These are phyloP conservation scores for Coelastrella sp. DNA, from an alignment of 139 green algal genomes.

Conservation along the genomic window DNA sequence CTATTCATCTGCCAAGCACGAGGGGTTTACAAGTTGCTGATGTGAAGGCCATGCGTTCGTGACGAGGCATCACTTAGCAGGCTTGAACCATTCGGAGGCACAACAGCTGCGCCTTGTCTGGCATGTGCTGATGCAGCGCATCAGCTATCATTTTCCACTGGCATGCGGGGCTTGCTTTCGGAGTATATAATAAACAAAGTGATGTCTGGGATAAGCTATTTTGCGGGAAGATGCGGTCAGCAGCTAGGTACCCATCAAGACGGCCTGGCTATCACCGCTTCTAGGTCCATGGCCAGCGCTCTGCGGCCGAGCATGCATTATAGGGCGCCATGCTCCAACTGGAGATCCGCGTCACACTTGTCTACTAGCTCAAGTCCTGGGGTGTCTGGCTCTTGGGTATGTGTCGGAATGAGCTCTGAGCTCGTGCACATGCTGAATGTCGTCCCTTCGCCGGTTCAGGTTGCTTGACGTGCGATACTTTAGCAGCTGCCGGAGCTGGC, in stretches of 20 bases:
- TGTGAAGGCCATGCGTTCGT: neutral
- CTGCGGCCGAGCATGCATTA: constrained; percentile 1
- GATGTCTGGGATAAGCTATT: neutral
- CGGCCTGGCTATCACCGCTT: neutral
- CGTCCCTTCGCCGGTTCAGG: too few relatives aligned
- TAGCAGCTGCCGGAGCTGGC: neutral
- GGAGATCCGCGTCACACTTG: neutral
- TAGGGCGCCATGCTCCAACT: neutral
- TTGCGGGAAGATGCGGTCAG: neutral
- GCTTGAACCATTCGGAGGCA: neutral
- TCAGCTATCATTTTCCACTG: neutral
- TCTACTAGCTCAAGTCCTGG: neutral
- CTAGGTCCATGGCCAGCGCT: neutral
- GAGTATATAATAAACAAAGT: constrained; percentile 14
- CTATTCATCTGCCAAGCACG: too few relatives aligned
- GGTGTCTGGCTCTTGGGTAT: neutral
- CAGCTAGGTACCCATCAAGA: neutral
- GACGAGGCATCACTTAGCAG: too few relatives aligned
- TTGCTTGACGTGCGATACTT: too few relatives aligned
- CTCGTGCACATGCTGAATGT: neutral
- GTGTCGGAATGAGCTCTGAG: neutral
- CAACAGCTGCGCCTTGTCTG: neutral
- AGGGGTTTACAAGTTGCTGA: neutral
- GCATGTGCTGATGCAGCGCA: neutral
- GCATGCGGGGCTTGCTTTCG: neutral